Evolutionary conservation across 441 rosid genomes (phyloP).

Genomic region (Corymbia calophylla): DNA sequence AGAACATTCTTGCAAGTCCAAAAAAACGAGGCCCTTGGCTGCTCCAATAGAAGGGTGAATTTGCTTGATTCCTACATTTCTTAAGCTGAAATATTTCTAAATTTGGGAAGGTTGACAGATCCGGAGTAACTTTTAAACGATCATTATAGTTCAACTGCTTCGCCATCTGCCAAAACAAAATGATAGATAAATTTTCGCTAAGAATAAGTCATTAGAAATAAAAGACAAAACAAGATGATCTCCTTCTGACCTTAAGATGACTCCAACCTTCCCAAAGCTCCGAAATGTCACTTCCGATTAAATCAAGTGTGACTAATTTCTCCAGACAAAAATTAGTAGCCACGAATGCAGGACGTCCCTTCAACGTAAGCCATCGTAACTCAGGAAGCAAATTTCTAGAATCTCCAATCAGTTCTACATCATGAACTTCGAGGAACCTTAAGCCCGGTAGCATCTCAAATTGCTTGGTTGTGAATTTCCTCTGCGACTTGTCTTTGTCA

Average conservation of each 20-base stretch:
- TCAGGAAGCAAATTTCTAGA: neutral
- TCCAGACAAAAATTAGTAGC: neutral
- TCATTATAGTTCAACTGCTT: neutral
- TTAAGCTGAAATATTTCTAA: neutral
- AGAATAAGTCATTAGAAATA: neutral
- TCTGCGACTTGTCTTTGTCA: rapidly evolving
- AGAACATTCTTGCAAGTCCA: neutral
- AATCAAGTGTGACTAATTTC: neutral
- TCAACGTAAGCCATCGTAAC: neutral
- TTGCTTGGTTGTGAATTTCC: neutral
- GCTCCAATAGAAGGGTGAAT: neutral
- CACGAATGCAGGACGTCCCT: rapidly evolving
- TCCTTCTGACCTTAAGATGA: neutral
- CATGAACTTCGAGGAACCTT: rapidly evolving
- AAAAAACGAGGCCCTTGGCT: neutral
- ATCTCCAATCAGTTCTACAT: neutral
- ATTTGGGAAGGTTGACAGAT: neutral
- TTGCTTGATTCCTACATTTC: rapidly evolving
- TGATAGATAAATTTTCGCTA: rapidly evolving
- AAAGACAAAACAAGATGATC: neutral
- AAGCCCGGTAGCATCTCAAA: neutral
- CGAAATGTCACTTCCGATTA: neutral
- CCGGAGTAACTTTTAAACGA: neutral
- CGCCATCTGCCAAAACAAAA: neutral
- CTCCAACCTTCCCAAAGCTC: neutral